A percentile compares a stretch with the other conserved stretches of the same genome.
Evolutionary conservation across 2,329 filamentous ascomycete species (phyloP).

Genomic region (Verticillium longisporum): DNA sequence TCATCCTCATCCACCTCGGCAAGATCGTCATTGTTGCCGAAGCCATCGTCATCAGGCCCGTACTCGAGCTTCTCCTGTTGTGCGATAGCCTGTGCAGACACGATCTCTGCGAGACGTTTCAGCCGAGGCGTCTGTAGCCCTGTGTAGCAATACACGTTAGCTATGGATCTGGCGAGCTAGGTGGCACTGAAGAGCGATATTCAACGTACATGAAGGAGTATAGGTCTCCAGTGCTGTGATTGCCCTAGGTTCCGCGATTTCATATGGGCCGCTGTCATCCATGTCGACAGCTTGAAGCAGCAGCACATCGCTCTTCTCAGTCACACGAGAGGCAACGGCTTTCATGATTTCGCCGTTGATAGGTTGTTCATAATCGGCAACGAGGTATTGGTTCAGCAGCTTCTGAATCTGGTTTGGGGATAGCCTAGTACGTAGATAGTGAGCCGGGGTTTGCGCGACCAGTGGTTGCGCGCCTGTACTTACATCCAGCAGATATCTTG

Average conservation of each 20-base stretch:
- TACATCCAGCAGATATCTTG: constrained; percentile 99
- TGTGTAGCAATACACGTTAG: constrained; percentile 28
- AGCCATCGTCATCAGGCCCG: constrained; percentile 29
- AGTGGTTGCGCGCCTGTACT: constrained; percentile 31
- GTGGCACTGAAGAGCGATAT: background rate
- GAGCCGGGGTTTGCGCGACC: background rate
- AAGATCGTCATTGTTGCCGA: constrained; percentile 44
- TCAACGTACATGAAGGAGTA: constrained; percentile 83
- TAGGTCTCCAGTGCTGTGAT: constrained; percentile 98
- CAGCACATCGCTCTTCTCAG: constrained; percentile 95
- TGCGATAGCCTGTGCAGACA: constrained; percentile 90
- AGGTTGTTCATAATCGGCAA: constrained; percentile 97
- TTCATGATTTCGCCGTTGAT: constrained; percentile 99
- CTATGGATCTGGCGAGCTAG: constrained; percentile 13
- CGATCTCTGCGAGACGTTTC: constrained; percentile 96
- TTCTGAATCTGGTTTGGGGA: constrained; percentile 99
- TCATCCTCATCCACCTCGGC: constrained; percentile 40
- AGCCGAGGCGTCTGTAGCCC: constrained; percentile 93
- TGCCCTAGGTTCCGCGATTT: constrained; percentile 92
- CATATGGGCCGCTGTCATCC: constrained; percentile 97
- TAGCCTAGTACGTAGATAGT: constrained; percentile 50
- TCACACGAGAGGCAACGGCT: constrained; percentile 91
- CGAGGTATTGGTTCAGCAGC: constrained; percentile 94
- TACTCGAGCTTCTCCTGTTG: constrained; percentile 82
- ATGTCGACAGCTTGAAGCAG: constrained; percentile 93